phyloP scores from a whole-genome alignment of 441 rosid genomes.

The Arabidopsis lyrata region DNA sequence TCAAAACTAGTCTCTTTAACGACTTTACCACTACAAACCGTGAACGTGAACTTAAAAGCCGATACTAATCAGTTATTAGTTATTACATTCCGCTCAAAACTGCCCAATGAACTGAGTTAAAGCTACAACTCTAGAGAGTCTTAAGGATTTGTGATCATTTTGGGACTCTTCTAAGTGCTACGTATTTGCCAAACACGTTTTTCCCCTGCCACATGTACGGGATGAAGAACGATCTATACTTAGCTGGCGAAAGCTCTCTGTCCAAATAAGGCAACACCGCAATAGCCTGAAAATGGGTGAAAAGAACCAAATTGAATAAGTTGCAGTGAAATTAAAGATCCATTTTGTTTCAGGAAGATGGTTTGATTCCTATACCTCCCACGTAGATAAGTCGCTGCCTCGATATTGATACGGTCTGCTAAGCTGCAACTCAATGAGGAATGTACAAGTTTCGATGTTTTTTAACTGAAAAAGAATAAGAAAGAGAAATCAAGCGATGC shows the following conservation, averaged over 20 bases:
- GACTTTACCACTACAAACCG: conserved; percentile 16
- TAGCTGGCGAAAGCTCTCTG: conserved; percentile 87
- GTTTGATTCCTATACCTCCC: conserved; percentile 69
- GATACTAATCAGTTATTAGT: conserved; percentile 16
- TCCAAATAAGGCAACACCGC: conserved; percentile 87
- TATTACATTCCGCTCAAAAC: conserved; percentile 27
- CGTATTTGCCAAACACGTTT: conserved; percentile 91
- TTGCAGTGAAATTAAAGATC: neutral
- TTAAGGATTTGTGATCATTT: conserved; percentile 38
- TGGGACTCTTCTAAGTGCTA: conserved; percentile 59
- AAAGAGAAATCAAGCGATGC: conserved; percentile 5
- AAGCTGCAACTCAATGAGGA: conserved; percentile 90
- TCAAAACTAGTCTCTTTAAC: neutral
- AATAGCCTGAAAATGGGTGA: conserved; percentile 55
- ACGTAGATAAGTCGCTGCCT: conserved; percentile 83
- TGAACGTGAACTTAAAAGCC: conserved; percentile 35
- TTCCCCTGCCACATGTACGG: conserved; percentile 82
- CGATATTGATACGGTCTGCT: conserved; percentile 67
- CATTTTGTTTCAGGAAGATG: conserved; percentile 3
- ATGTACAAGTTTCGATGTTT: conserved; percentile 75
- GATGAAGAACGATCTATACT: conserved; percentile 86
- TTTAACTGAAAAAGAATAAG: conserved; percentile 55
- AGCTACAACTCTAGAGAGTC: conserved; percentile 7
- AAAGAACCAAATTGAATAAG: neutral
- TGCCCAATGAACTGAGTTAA: conserved; percentile 25